phyloP scores from a whole-genome alignment of 2,329 filamentous ascomycete species.

The Curvularia sp. region DNA sequence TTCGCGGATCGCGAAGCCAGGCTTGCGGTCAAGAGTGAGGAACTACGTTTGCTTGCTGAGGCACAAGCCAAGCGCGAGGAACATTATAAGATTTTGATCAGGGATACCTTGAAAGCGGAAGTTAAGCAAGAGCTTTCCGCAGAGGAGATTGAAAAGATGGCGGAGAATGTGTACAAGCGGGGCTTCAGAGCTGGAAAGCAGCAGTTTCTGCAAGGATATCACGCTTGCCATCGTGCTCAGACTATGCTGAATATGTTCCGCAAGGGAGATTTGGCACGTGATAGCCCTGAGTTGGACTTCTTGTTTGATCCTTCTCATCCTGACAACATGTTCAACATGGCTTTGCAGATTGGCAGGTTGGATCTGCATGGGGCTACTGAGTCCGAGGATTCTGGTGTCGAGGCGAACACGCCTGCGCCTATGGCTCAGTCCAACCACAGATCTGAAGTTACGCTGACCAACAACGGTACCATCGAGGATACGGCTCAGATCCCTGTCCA shows the following conservation, averaged over 20 bases:
- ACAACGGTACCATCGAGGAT: background rate
- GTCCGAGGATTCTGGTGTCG: background rate
- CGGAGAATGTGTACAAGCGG: slow-evolving; percentile 19
- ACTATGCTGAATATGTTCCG: slow-evolving; percentile 19
- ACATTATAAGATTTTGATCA: slow-evolving; percentile 23
- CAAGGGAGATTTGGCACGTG: slow-evolving; percentile 17
- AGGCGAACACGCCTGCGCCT: background rate
- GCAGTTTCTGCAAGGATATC: slow-evolving; percentile 32
- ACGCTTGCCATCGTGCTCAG: slow-evolving; percentile 20
- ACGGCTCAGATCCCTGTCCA: background rate
- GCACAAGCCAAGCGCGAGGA: slow-evolving; percentile 30
- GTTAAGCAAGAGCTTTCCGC: slow-evolving; percentile 1
- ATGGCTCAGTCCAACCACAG: background rate
- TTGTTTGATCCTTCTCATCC: slow-evolving; percentile 28
- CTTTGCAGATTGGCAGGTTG: slow-evolving; percentile 15
- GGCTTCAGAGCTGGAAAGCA: slow-evolving; percentile 16
- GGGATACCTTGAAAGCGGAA: slow-evolving; percentile 16
- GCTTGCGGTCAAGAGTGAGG: slow-evolving; percentile 14
- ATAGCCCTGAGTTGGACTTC: slow-evolving; percentile 29
- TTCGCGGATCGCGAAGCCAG: slow-evolving; percentile 13
- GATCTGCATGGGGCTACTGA: background rate
- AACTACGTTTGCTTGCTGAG: slow-evolving; percentile 20
- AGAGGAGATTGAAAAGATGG: slow-evolving; percentile 6
- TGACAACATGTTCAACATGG: slow-evolving; percentile 24
- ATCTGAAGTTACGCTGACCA: background rate